Evolutionary conservation across 2,329 filamentous ascomycete species (phyloP), one percentile per base, ranked within the genome.

Genomic region (Byssothecium circinans): DNA sequence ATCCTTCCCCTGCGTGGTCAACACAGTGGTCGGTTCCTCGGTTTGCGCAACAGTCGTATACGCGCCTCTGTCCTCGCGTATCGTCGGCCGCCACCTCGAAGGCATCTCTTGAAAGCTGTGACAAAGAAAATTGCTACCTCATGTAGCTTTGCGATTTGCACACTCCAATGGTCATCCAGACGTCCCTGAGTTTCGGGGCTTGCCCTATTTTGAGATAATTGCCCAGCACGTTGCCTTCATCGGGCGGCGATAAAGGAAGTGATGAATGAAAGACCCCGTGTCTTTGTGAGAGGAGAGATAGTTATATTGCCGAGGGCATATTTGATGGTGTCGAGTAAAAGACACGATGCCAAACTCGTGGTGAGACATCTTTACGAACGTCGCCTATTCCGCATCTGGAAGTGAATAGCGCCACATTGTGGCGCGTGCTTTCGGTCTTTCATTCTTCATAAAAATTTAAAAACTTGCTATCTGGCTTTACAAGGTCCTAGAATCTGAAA

Each of bases 21-120:
- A 43, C 19, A 57, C 53, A 14, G 43, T 50, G 20, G 30, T 50
- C 19, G 47, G 45, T 15, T 61, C 59, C 27, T 69, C 66, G 2
- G 54, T 58, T 43, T 70, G 67, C 22, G 66, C 64, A 22, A 70
- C 49, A 8, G 62, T 61, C 3, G 64, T 61, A 34, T 70, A 70
- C 17, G 58, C 57, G 29, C 64, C 66, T 30, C 57, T 50, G 7
- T 57, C 57, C 27, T 57, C 53, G 33, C 29, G 45, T 15, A 38
- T 27, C 8, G 50, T 47, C 5, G 55, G 27, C 4, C 49, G 52
- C 60, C 64, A 63, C 44, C 53, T 40, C 32, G 57, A 50, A 8
- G 54, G 44, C 64, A 68, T 67, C 6, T 12, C 1, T 47, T 12
- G 18, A 30, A 17, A 19, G 10, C 5, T 14, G 7, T 32, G 14